Evolutionary conservation across 176 grass and related monocot genomes (phyloP).

Genomic region (sorghum (Sorghum bicolor)): Sorghum_bicolor_NCBIv3 NC_012877.2:59728501-59729000

Average conservation of each 20-base stretch:
- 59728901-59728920: no score
- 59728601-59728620: neutral
- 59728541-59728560: neutral
- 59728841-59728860: no score
- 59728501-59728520: no score
- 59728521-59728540: neutral
- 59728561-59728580: neutral
- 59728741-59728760: neutral
- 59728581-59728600: neutral
- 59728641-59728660: constrained; percentile 18
- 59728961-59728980: no score
- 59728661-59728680: constrained; percentile 4
- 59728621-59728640: constrained; percentile 9
- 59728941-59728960: no score
- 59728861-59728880: no score
- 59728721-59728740: neutral
- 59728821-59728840: neutral
- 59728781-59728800: neutral
- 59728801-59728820: neutral
- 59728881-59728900: no score
- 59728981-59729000: no score
- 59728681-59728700: constrained; percentile 9
- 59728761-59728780: neutral
- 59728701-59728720: neutral
- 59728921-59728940: no score